phyloP scores from a whole-genome alignment of 2,329 filamentous ascomycete genomes.

The Teratosphaeria viscida region DNA sequence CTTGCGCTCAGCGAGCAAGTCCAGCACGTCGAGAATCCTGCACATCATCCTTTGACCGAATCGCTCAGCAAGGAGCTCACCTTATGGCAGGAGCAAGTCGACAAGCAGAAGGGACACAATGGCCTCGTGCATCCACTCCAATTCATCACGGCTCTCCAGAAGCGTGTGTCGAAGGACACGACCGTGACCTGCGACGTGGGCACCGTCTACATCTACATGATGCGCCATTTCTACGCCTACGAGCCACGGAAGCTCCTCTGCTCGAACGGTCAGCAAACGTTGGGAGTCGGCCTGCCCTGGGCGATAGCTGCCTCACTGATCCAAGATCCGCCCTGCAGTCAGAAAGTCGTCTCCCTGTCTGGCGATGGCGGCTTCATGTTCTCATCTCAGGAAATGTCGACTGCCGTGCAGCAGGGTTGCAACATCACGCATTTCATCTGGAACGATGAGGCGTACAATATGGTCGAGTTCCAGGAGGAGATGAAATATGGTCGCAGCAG shows the following conservation, averaged over 20 bases:
- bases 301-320: slow-evolving; percentile 37
- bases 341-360: slow-evolving; percentile 36
- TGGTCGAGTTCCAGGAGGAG: slow-evolving; percentile 43
- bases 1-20: slow-evolving; percentile 26
- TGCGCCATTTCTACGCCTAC: slow-evolving; percentile 37
- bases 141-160: slow-evolving; percentile 36
- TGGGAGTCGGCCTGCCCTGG: slow-evolving; percentile 40
- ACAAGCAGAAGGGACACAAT: slow-evolving; percentile 7
- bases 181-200: slow-evolving; percentile 38
- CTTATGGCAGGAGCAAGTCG: slow-evolving; percentile 21
- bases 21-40: slow-evolving; percentile 24
- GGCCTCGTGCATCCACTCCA: slow-evolving; percentile 36
- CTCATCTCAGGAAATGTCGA: slow-evolving; percentile 36
- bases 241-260: slow-evolving; percentile 36
- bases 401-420: slow-evolving; percentile 38
- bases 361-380: slow-evolving; percentile 44
- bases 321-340: slow-evolving; percentile 32
- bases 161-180: slow-evolving; percentile 30
- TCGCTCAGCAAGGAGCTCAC: slow-evolving; percentile 27
- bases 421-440: slow-evolving; percentile 43
- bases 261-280: slow-evolving; percentile 41
- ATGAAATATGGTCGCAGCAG: slow-evolving; percentile 38
- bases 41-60: slow-evolving; percentile 27
- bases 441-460: slow-evolving; percentile 42
- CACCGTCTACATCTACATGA: slow-evolving; percentile 41